A percentile compares a stretch with the other conserved stretches of the same genome.
These are phyloP conservation scores for Boletus edulis DNA, from an alignment of 768 basidiomycete genomes.

Conservation along the genomic window DNA sequence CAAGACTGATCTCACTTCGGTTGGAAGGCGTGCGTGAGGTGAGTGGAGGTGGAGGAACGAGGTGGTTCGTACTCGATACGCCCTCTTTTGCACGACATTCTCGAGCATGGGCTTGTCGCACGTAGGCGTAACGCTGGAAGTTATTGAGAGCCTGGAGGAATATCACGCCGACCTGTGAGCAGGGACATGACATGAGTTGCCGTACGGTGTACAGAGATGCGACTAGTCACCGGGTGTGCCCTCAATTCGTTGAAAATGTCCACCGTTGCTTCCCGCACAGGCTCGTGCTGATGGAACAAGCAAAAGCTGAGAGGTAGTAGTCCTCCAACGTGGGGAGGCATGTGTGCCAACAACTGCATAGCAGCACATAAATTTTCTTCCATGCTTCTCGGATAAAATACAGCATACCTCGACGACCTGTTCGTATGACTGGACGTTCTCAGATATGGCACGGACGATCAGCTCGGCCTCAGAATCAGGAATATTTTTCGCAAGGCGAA, in stretches of 20 bases:
- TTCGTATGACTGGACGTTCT: constrained; percentile 76
- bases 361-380: neutral
- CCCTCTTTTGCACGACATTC: constrained; percentile 44
- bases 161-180: constrained; percentile 71
- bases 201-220: neutral
- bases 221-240: constrained; percentile 60
- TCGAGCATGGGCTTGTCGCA: constrained; percentile 72
- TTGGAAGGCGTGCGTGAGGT: constrained; percentile 43
- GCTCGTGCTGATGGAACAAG: constrained; percentile 83
- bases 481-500: constrained; percentile 72
- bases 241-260: constrained; percentile 83
- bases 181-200: neutral
- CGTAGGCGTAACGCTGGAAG: constrained; percentile 87
- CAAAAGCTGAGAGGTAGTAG: constrained; percentile 85
- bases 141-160: constrained; percentile 80
- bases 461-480: constrained; percentile 67
- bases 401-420: constrained; percentile 79
- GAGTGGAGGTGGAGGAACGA: constrained; percentile 31
- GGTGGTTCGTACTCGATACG: constrained; percentile 20
- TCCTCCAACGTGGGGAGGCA: constrained; percentile 78
- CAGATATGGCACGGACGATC: constrained; percentile 73
- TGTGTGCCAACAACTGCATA: constrained; percentile 70
- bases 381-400: neutral
- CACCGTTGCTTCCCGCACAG: constrained; percentile 74
- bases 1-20: constrained; percentile 44